A percentile compares a stretch with the other conserved stretches of the same genome.
Evolutionary conservation across 1,284 basidiomycete species (phyloP).

Genomic region (Cryptococcus hybrid): DNA sequence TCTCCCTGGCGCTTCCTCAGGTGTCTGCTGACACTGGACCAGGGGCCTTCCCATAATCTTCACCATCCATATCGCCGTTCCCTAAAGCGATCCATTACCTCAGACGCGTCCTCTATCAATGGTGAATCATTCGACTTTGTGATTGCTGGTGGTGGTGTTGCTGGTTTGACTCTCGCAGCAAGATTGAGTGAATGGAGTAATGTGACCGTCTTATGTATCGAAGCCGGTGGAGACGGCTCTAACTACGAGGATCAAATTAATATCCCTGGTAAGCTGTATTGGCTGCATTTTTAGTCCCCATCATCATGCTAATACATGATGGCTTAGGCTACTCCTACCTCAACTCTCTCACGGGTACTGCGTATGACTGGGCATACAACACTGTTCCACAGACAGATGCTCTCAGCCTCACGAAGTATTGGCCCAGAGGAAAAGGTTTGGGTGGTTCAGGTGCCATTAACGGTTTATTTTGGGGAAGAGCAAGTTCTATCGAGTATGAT

Average conservation of each 20-base stretch:
- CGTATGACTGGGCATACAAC: conserved; percentile 64
- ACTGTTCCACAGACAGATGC: conserved; percentile 56
- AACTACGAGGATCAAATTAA: conserved; percentile 52
- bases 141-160: conserved; percentile 61
- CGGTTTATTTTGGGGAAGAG: conserved; percentile 62
- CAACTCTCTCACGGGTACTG: conserved; percentile 47
- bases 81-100: conserved; percentile 32
- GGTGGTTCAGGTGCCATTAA: conserved; percentile 71
- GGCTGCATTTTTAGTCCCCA: neutral
- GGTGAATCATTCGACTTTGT: conserved; percentile 46
- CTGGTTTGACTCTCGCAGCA: conserved; percentile 68
- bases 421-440: conserved; percentile 66
- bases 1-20: neutral
- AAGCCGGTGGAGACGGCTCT: conserved; percentile 64
- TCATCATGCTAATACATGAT: neutral
- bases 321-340: conserved; percentile 42
- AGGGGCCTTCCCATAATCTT: conserved; percentile 19
- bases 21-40: neutral
- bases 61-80: conserved; percentile 30
- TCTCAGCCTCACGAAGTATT: conserved; percentile 35
- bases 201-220: conserved; percentile 68
- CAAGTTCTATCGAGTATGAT: conserved; percentile 48
- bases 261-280: conserved; percentile 49
- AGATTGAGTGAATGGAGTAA: conserved; percentile 68
- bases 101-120: conserved; percentile 23